Conservation (phyloP, 306 rosid species). For the Cicer yamashitae region DNA sequence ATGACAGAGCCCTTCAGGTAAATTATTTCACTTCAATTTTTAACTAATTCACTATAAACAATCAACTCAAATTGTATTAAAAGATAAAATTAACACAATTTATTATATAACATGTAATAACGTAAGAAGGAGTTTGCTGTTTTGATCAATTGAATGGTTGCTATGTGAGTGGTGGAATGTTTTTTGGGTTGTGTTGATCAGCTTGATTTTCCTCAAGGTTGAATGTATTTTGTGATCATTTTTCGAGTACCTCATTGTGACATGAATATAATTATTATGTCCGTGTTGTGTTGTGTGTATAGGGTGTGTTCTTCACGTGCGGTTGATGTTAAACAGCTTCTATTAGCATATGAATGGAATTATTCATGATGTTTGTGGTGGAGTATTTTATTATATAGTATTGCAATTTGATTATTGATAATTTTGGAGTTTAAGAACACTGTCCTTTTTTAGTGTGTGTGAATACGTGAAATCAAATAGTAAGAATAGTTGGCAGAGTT, state of each 20-base stretch:
- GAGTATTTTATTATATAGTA: too few relatives aligned
- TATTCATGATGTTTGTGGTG: neutral
- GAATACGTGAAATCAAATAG: neutral
- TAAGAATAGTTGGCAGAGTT: neutral
- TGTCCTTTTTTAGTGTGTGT: neutral
- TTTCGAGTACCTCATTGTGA: neutral
- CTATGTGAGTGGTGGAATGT: neutral
- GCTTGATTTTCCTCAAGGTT: constrained; percentile 22
- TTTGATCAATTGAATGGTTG: neutral
- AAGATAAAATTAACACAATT: too few relatives aligned
- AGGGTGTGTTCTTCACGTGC: too few relatives aligned
- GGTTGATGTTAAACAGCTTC: neutral
- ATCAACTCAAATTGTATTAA: too few relatives aligned
- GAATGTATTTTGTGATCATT: neutral
- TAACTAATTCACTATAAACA: neutral
- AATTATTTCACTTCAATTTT: constrained; percentile 2
- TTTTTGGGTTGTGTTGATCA: neutral
- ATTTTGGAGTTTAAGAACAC: neutral
- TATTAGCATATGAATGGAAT: neutral
- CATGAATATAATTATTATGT: neutral
- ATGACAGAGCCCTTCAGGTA: constrained; percentile 82
- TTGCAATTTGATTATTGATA: neutral
- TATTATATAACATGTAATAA: too few relatives aligned
- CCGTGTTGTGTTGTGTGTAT: neutral
- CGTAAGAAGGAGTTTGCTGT: neutral